A percentile compares a stretch with the other conserved stretches of the same genome.
Conservation (phyloP, 768 basidiomycete genomes). For the Leccinum subgranulosum region DNA sequence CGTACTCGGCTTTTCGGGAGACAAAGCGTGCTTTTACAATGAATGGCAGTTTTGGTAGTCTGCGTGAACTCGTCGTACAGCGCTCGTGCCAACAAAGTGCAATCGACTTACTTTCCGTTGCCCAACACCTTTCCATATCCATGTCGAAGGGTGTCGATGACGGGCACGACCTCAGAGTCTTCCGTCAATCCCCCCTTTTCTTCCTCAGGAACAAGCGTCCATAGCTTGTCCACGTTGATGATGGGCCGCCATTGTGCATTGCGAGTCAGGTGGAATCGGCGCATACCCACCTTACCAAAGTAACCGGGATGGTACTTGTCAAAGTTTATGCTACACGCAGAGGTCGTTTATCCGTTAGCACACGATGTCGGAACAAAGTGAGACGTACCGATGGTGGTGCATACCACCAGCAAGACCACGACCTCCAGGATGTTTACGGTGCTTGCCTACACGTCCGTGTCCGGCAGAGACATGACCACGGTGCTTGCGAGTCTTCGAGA, state of each 20-base stretch:
- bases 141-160: conserved; percentile 81
- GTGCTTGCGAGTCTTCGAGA: conserved; percentile 98
- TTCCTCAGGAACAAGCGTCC: conserved; percentile 83
- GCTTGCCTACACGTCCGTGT: conserved; percentile 99
- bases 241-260: conserved; percentile 90
- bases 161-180: conserved; percentile 82
- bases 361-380: neutral
- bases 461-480: conserved; percentile 99
- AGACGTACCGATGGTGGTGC: conserved; percentile 93
- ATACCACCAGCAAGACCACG: conserved; percentile 99
- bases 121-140: conserved; percentile 95
- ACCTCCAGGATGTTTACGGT: conserved; percentile 99
- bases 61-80: conserved; percentile 23
- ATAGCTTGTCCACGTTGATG: conserved; percentile 98
- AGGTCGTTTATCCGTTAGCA: neutral
- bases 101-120: conserved; percentile 73
- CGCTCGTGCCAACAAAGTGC: neutral
- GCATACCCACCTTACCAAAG: conserved; percentile 99
- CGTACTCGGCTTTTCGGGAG: conserved; percentile 79
- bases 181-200: conserved; percentile 78
- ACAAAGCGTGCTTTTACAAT: conserved; percentile 99
- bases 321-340: conserved; percentile 74
- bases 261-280: conserved; percentile 93
- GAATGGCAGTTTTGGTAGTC: conserved; percentile 87
- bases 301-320: conserved; percentile 99